These are phyloP conservation scores for Fusarium scirpi DNA, from an alignment of 2,329 filamentous ascomycete genomes.

Conservation along the genomic window DNA sequence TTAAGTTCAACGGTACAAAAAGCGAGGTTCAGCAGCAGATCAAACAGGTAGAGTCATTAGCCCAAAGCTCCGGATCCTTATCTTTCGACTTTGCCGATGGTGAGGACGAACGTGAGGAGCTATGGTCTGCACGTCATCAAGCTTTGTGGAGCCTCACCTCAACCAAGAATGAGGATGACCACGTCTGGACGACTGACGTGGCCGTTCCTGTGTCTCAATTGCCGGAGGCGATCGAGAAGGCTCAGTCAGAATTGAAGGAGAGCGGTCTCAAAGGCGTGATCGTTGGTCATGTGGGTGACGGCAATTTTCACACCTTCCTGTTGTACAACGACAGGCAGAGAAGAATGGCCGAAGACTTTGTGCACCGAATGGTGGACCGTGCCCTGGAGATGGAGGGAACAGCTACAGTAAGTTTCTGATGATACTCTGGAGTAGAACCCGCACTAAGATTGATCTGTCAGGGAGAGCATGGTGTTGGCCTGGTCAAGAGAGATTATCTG, in stretches of 20 bases:
- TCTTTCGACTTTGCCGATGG: conserved; percentile 70
- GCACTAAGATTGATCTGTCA: too few relatives aligned
- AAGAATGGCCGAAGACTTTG: conserved; percentile 40
- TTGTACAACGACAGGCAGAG: not conserved
- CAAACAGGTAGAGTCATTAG: conserved; percentile 73
- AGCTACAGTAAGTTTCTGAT: conserved; percentile 59
- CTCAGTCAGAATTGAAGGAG: conserved; percentile 88
- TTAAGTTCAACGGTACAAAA: conserved; percentile 78
- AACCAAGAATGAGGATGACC: conserved; percentile 59
- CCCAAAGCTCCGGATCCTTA: conserved; percentile 67
- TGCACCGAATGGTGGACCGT: conserved; percentile 73
- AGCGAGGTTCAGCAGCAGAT: conserved; percentile 85
- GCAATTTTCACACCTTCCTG: conserved; percentile 80
- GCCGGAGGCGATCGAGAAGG: conserved; percentile 81
- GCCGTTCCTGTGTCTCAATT: conserved; percentile 82
- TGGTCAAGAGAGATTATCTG: conserved; percentile 69
- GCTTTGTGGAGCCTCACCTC: conserved; percentile 84
- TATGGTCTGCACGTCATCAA: conserved; percentile 86
- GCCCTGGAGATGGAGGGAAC: conserved; percentile 77
- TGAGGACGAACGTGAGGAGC: conserved; percentile 75
- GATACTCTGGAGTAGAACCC: too few relatives aligned
- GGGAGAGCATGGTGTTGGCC: conserved; percentile 70
- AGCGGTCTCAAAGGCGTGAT: conserved; percentile 88
- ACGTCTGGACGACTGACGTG: conserved; percentile 78
- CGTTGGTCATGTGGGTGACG: conserved; percentile 92